Conservation (phyloP, 1,284 basidiomycete species). For the Ceratobasidium sp. region DNA sequence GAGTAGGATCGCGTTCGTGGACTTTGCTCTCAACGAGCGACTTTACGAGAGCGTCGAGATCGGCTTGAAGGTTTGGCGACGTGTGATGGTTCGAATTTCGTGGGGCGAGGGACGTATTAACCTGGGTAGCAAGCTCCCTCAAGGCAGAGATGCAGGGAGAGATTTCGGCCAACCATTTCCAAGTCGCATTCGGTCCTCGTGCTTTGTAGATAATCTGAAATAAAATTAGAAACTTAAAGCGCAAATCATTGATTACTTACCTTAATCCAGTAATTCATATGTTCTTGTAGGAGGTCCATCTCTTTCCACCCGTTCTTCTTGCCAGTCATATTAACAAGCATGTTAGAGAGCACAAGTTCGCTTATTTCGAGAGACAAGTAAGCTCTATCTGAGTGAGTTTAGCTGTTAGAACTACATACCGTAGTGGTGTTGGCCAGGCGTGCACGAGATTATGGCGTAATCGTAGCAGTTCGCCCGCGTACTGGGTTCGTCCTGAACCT, state of each 20-base stretch:
- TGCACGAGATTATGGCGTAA: conserved; percentile 11
- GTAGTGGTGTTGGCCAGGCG: conserved; percentile 10
- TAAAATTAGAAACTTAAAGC: neutral
- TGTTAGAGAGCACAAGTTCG: neutral
- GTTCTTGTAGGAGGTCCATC: neutral
- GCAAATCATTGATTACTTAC: neutral
- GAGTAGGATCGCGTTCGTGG: neutral
- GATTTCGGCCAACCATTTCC: conserved; percentile 2
- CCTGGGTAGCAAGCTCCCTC: conserved; percentile 6
- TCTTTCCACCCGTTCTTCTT: conserved; percentile 4
- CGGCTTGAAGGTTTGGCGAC: conserved; percentile 4
- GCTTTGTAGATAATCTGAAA: conserved; percentile 11
- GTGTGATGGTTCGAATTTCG: conserved; percentile 6
- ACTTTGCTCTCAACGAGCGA: conserved; percentile 7
- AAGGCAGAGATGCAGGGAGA: neutral
- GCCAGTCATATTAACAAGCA: conserved; percentile 10
- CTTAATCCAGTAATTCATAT: conserved; percentile 3
- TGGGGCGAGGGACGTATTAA: conserved; percentile 2
- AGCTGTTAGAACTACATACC: neutral
- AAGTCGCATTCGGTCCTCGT: neutral
- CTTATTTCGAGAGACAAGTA: neutral
- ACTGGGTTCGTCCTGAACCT: neutral
- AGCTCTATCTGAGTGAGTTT: neutral
- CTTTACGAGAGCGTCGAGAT: neutral
- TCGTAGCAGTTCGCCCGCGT: neutral